Base-by-base conservation (phyloP, 371 early-diverging fungal genomes). In the Mucor irregularis region DNA sequence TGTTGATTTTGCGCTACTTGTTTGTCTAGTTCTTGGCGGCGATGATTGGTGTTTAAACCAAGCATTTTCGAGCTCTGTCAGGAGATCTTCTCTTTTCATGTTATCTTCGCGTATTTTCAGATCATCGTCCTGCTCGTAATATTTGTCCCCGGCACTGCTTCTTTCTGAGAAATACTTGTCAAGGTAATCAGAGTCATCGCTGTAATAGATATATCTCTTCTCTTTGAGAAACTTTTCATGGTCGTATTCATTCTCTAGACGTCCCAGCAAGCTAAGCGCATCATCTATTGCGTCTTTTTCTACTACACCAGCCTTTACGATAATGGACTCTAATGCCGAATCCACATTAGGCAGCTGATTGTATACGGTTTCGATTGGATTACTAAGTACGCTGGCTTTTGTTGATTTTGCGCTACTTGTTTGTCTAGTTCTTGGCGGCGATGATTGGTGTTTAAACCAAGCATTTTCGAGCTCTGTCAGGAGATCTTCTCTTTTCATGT, bases 251-350 rank as follows among this genome's bases (percentile, higher is more conserved):
- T 47, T 37, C 29, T 60, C 61, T 42, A 60, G 21, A 9, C 48
- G 30, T 9, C 54, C 54, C 8, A 60, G 30, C 16, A 53, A 31
- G 13, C 54, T 53, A 0, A 60, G 29, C 1, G 55, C 61, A 22
- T 60, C 61, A 35, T 60, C 54, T 26, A 60, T 16, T 3, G 37
- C 54, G n/a, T 60, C 61, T 42, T 48, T 40, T n/a, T 50, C 61
- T 2, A 60, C 53, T 4, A 48, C 42, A 26, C 48, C 48, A 26
- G 61, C 61, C 21, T 53, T 53, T 11, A 48, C 22, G 3, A 53
- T 31, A n/a, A 60, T 60, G 5, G 54, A 53, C 14, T 53, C 61
- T 14, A 60, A 29, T 0, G 58, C 58, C 28, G 50, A 45, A 29
- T 58, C 45, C 6, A 44, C 50, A 44, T 31, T 51, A n/a, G 51